Conservation (phyloP, 805 yeast genomes). For the Pichia exigua region DNA sequence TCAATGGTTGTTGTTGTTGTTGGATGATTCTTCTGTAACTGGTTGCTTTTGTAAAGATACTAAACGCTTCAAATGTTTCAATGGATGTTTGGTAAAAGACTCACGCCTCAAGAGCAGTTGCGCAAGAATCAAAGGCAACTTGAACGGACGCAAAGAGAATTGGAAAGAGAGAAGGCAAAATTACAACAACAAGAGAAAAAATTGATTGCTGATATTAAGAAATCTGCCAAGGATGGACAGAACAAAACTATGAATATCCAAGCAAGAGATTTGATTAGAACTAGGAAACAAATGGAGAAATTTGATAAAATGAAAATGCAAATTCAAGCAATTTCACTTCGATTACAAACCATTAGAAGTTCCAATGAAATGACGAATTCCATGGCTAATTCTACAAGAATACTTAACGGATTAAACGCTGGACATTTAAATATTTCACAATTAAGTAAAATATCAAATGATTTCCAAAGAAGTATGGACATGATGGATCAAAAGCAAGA, state of each 20-base stretch:
- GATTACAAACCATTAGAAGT: slow-evolving; percentile 88
- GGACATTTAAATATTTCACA: slow-evolving; percentile 82
- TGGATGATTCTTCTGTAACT: neutral
- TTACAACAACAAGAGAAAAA: slow-evolving; percentile 90
- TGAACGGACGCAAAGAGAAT: slow-evolving; percentile 89
- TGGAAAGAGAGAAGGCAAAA: slow-evolving; percentile 79
- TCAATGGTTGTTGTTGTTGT: too few species aligned
- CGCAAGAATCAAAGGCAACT: slow-evolving; percentile 93
- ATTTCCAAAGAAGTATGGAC: slow-evolving; percentile 89
- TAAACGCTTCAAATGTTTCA: slow-evolving; percentile 43
- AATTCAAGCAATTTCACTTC: slow-evolving; percentile 83
- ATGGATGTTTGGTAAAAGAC: slow-evolving; percentile 92
- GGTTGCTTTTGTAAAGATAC: neutral
- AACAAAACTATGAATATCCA: slow-evolving; percentile 85
- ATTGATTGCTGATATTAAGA: slow-evolving; percentile 76
- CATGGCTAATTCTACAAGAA: slow-evolving; percentile 87
- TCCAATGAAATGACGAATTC: slow-evolving; percentile 93
- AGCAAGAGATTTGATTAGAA: slow-evolving; percentile 90
- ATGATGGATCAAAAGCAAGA: slow-evolving; percentile 98
- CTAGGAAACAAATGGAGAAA: slow-evolving; percentile 74
- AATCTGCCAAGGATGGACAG: slow-evolving; percentile 86
- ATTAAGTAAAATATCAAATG: slow-evolving; percentile 83
- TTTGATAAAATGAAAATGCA: slow-evolving; percentile 93
- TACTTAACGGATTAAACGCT: slow-evolving; percentile 80
- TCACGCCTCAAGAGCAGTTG: slow-evolving; percentile 91